Percentiles rank a stretch among this genome's conserved stretches.
Conservation (phyloP, 106 monocot genomes). For the Apostasia shenzhenica region DNA sequence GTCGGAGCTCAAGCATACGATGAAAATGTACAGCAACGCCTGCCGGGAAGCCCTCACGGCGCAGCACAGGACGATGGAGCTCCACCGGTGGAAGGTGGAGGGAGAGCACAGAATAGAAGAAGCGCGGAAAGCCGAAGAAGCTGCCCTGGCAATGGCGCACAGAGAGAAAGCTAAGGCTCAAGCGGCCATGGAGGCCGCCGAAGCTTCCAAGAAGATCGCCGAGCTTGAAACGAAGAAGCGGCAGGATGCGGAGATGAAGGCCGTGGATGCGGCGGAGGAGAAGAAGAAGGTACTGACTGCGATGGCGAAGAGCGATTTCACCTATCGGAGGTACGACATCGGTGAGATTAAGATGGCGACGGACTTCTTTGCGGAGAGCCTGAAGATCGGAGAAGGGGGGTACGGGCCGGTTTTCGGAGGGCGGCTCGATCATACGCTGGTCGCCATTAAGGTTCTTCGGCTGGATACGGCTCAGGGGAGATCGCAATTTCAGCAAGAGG, state of each 20-base stretch:
- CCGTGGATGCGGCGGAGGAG: slow-evolving; percentile 50
- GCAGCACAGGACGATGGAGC: slow-evolving; percentile 63
- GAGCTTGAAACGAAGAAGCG: slow-evolving; percentile 75
- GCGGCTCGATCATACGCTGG: slow-evolving; percentile 26
- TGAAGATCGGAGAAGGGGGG: slow-evolving; percentile 44
- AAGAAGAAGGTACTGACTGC: slow-evolving; percentile 22
- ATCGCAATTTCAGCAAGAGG: slow-evolving; percentile 51
- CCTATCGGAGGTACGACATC: slow-evolving; percentile 66
- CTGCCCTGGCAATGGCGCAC: slow-evolving; percentile 47
- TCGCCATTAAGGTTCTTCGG: slow-evolving; percentile 45
- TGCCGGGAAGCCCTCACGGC: slow-evolving; percentile 69
- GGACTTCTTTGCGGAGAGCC: slow-evolving; percentile 32
- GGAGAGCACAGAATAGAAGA: slow-evolving; percentile 45
- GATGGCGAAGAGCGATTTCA: slow-evolving; percentile 1
- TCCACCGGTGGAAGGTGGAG: slow-evolving; percentile 55
- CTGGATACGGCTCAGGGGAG: slow-evolving; percentile 38
- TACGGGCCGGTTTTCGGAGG: slow-evolving; percentile 34
- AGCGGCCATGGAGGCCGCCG: slow-evolving; percentile 63
- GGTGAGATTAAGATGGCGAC: slow-evolving; percentile 81
- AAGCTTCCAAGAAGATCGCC: slow-evolving; percentile 53
- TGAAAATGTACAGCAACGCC: slow-evolving; percentile 78
- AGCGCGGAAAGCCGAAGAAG: slow-evolving; percentile 36
- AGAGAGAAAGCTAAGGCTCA: slow-evolving; percentile 49
- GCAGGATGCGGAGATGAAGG: slow-evolving; percentile 54
- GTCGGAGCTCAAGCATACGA: slow-evolving; percentile 63